Evolutionary conservation across 2,329 filamentous ascomycete species (phyloP).

Genomic region (Alternaria incomplexa): DNA sequence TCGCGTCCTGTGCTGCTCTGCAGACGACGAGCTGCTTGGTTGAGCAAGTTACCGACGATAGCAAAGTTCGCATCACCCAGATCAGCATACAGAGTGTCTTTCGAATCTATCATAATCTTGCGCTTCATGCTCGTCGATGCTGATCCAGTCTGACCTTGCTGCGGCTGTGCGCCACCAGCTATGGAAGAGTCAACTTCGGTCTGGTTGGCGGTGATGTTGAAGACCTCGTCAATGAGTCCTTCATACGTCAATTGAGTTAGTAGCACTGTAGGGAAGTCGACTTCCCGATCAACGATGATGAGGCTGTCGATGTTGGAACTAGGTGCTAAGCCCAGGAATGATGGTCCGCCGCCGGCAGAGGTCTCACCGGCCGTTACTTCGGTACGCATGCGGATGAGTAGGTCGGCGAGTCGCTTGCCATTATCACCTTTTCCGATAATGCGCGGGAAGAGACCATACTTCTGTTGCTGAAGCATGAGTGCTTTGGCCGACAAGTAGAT

Average conservation of each 20-base stretch:
- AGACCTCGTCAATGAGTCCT: conserved; percentile 91
- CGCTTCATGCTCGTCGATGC: conserved; percentile 69
- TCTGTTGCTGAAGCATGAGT: conserved; percentile 91
- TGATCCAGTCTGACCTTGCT: conserved; percentile 59
- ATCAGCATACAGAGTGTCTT: conserved; percentile 86
- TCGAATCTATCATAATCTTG: conserved; percentile 86
- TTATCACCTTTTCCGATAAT: conserved; percentile 97
- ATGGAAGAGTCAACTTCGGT: conserved; percentile 91
- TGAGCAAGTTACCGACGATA: conserved; percentile 85
- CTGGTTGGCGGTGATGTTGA: conserved; percentile 90
- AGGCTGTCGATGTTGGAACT: conserved; percentile 88
- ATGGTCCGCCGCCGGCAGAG: conserved; percentile 60
- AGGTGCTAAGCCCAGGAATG: conserved; percentile 73
- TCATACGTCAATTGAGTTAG: conserved; percentile 97
- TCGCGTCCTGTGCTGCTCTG: conserved; percentile 88
- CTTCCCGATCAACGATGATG: conserved; percentile 93
- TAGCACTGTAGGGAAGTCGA: conserved; percentile 89
- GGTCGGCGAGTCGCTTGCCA: conserved; percentile 83
- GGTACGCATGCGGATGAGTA: conserved; percentile 88
- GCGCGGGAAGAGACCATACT: conserved; percentile 90
- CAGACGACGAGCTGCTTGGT: conserved; percentile 86
- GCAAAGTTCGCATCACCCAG: conserved; percentile 94
- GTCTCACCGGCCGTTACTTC: conserved; percentile 84
- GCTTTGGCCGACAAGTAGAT: conserved; percentile 88
- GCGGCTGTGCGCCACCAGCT: conserved; percentile 73